A percentile compares a stretch with the other conserved stretches of the same genome.
Evolutionary conservation across 139 green algal genomes (phyloP).

Genomic region (Chlamydomonas eustigma): DNA sequence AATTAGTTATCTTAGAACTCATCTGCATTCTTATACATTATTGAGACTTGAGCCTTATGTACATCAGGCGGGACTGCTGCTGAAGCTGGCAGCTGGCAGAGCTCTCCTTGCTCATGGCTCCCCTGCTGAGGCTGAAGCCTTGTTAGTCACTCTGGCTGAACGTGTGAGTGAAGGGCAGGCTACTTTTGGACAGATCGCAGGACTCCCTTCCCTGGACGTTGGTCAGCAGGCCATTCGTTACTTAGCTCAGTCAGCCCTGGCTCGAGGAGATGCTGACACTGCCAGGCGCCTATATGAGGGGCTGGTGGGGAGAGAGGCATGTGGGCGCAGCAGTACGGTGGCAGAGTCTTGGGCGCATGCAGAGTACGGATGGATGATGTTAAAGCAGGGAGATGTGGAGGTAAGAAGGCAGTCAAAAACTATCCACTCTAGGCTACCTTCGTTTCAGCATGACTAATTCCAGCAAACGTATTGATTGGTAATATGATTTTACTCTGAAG

Average conservation of each 20-base stretch:
- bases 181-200: slow-evolving; percentile 60
- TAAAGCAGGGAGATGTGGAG: slow-evolving; percentile 12
- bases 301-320: slow-evolving; percentile 58
- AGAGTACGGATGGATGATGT: slow-evolving; percentile 29
- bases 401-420: neutral
- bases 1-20: no score
- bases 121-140: slow-evolving; percentile 30
- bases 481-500: no score
- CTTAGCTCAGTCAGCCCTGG: slow-evolving; percentile 48
- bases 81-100: slow-evolving; percentile 34
- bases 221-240: slow-evolving; percentile 56
- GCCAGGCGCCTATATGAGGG: slow-evolving; percentile 67
- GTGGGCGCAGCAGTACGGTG: slow-evolving; percentile 26
- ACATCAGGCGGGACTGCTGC: slow-evolving; percentile 38
- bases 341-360: slow-evolving; percentile 14
- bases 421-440: no score
- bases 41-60: no score
- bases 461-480: no score
- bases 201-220: slow-evolving; percentile 54
- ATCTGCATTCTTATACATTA: no score
- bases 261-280: slow-evolving; percentile 40
- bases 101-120: slow-evolving; percentile 35
- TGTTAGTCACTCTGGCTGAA: slow-evolving; percentile 29
- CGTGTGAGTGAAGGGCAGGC: slow-evolving; percentile 70
- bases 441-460: no score